These are phyloP conservation scores for Nasturtium officinale DNA, from an alignment of 345 rosid species.

Conservation along the genomic window DNA sequence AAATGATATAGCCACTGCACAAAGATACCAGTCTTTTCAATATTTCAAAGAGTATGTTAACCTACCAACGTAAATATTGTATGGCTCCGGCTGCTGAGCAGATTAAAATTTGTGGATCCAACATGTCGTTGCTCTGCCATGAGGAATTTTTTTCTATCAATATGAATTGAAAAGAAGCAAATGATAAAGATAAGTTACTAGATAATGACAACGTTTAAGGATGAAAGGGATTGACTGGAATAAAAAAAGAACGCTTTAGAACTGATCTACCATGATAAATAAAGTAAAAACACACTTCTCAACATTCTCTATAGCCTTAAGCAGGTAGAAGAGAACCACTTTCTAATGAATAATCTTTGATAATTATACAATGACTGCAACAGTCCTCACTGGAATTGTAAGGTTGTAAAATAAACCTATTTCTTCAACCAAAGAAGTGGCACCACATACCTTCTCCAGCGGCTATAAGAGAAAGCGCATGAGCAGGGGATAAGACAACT, in stretches of 20 bases:
- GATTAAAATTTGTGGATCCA: conserved; percentile 96
- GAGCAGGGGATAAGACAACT: conserved; percentile 99
- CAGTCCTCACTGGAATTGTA: conserved; percentile 4
- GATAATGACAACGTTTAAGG: conserved; percentile 12
- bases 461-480: conserved; percentile 95
- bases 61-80: conserved; percentile 98
- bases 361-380: conserved; percentile 11
- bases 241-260: conserved; percentile 4
- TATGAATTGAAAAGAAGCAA: conserved; percentile 6
- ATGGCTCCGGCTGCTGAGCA: conserved; percentile 99
- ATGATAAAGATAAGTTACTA: neutral
- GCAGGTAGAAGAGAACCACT: conserved; percentile 9
- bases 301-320: neutral
- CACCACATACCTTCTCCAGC: conserved; percentile 91
- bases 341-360: conserved; percentile 7
- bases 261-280: neutral
- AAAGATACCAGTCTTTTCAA: conserved; percentile 23
- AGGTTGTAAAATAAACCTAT: conserved; percentile 15
- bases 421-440: conserved; percentile 33
- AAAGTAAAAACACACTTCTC: conserved; percentile 9
- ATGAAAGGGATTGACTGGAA: conserved; percentile 12
- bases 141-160: conserved; percentile 33
- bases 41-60: conserved; percentile 28
- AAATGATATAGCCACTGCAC: conserved; percentile 23
- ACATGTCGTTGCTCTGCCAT: conserved; percentile 94